Evolutionary conservation across 2,329 filamentous ascomycete species (phyloP).

Genomic region (Apiospora sp.): DNA sequence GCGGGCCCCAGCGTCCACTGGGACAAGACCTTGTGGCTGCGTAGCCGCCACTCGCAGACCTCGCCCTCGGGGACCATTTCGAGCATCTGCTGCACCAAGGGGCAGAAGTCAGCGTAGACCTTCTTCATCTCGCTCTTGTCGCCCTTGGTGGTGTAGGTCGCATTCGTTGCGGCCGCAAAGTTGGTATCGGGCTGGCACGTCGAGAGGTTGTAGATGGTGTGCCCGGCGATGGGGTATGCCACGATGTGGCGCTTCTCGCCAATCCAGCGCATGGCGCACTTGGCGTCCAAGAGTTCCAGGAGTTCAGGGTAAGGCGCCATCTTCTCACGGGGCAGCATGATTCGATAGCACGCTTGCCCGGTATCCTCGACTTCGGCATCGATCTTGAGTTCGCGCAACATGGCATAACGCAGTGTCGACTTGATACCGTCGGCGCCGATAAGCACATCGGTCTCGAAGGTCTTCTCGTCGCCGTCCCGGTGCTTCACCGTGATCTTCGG

Average conservation of each 20-base stretch:
- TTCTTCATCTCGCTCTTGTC: conserved; percentile 67
- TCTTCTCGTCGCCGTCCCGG: conserved; percentile 61
- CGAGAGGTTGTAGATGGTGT: conserved; percentile 71
- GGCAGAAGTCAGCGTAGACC: conserved; percentile 69
- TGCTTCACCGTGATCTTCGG: conserved; percentile 68
- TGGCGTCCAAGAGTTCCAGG: conserved; percentile 69
- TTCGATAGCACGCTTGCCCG: conserved; percentile 79
- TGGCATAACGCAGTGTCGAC: conserved; percentile 55
- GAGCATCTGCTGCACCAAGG: conserved; percentile 64
- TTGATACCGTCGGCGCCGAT: conserved; percentile 66
- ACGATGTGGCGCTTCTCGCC: conserved; percentile 80
- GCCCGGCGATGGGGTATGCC: conserved; percentile 75
- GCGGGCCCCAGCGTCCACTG: conserved; percentile 66
- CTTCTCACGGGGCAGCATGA: conserved; percentile 74
- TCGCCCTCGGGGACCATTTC: conserved; percentile 67
- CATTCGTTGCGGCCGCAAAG: conserved; percentile 64
- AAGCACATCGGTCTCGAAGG: conserved; percentile 61
- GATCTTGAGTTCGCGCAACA: conserved; percentile 62
- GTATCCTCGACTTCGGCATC: conserved; percentile 70
- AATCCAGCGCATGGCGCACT: conserved; percentile 78
- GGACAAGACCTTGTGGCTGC: conserved; percentile 63
- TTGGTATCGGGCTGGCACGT: conserved; percentile 68
- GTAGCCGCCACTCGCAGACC: conserved; percentile 71
- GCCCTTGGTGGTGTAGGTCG: conserved; percentile 69
- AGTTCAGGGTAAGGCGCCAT: conserved; percentile 74